Evolutionary conservation across 2,329 filamentous ascomycete species (phyloP), one percentile per base, ranked within the genome.

Genomic region (Colletotrichum godetiae): DNA sequence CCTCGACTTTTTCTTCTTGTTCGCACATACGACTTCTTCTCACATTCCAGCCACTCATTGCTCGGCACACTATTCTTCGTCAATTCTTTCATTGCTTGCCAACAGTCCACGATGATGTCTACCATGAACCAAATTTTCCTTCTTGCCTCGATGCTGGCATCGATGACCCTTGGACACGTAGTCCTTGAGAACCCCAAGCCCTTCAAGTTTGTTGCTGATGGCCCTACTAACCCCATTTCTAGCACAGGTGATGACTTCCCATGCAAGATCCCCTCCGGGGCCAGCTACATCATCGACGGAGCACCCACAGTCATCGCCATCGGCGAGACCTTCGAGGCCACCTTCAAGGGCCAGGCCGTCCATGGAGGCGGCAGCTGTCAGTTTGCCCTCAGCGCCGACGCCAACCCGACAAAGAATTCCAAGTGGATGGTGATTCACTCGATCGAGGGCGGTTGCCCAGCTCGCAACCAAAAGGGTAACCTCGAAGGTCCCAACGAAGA

Each of bases 401-500:
- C 22, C 2, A 61, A 65, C 7, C 71, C 71, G 13, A 73, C 67
- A 1, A 71, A 71, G 49, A 12, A 66, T 24, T 71, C 71, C 1
- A 65, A 33, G 27, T 73, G 61, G 71, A 73, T 71, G 71, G 67
- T 66, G 22, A 73, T 71, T 4, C 71, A 73, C 29, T 73, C 71
- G 6, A 61, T 71, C 49, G 67, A 73, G 61, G 71, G 71, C 22
- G 67, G 71, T 2, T 73, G 67, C 13, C 70, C 67, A 3, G 70
- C 60, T 13, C 70, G 67, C 22, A 70, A 73, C 56, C 70, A 70
- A 37, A 73, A 61, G 56, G 70, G 67, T 6, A 73, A 73, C 60
- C 67, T 73, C 60, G 60, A 70, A 35, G 70, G 70, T 8, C 59
- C 59, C 1, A 73, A 73, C 4, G 15, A 49, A 56, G 70, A 73